Base-by-base conservation (phyloP, 208 protist genomes). In the Crithidia brevicula region DNA sequence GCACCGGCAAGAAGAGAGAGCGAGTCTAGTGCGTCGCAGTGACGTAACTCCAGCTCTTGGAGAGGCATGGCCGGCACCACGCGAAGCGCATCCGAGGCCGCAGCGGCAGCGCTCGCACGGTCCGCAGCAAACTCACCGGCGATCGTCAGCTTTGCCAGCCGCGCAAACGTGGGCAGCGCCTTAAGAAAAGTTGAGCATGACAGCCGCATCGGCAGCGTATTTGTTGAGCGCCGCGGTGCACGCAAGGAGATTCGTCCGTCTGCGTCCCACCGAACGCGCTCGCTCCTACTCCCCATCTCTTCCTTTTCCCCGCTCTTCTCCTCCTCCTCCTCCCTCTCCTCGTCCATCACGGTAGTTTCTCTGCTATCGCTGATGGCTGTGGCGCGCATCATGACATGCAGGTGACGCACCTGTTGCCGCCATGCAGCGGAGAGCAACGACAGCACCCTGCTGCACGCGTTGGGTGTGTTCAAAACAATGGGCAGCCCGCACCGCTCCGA, bases 121-220 rank as follows among this genome's bases (percentile, higher is more conserved):
- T 64, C 30, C 18, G 30, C 45, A 23, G 58, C 58, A 20, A 43
- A 64, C 58, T 64, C 58, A 1, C 58, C 58, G 2, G 40, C 31
- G 15, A 64, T 64, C 7, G 20, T 3, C 25, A 64, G 45, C 16
- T 20, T 4, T 11, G 23, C 53, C 45, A 64, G 30, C 10, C 30
- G 23, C 45, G 58, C 1, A 42, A 64, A 64, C 4, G 20, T 53
- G 4, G 58, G 27, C 58, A 64, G 58, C 43, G 58, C 58, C 11
- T 53, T 64, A 6, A 64, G 31, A 64, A 64, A 64, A 4, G 58
- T 53, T 2, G 58, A 51, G 31, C 30, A 53, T 4, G 58, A 64
- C 23, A 64, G 45, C 4, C 58, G 23, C 58, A 52, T 45, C 1
- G 58, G 58, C 2, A 45, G 1, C 11, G n/a, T 4, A 2, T 3